These are phyloP conservation scores for Williopsis jadinii DNA, from an alignment of 1,139 yeast species.

Conservation along the genomic window DNA sequence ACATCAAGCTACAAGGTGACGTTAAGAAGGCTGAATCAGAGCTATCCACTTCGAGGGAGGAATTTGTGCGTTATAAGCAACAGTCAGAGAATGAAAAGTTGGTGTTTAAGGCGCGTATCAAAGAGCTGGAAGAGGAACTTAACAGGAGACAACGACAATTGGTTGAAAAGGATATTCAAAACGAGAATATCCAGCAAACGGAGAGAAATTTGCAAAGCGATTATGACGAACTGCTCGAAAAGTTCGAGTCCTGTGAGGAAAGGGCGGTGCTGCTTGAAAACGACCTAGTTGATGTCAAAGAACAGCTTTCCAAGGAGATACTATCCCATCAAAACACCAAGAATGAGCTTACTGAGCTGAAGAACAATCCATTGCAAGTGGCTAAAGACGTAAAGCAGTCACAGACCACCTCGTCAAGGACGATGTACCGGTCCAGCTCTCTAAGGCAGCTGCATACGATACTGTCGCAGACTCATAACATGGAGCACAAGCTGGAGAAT, in stretches of 20 bases:
- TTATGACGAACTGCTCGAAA: slow-evolving; percentile 19
- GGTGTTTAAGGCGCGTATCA: slow-evolving; percentile 10
- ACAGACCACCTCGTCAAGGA: neutral
- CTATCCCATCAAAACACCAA: slow-evolving; percentile 21
- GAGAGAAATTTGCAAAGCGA: slow-evolving; percentile 20
- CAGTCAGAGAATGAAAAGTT: slow-evolving; percentile 10
- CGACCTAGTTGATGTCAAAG: slow-evolving; percentile 18
- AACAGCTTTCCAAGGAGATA: slow-evolving; percentile 17
- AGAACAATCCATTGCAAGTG: slow-evolving; percentile 3
- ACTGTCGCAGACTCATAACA: slow-evolving; percentile 23
- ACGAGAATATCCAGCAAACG: slow-evolving; percentile 24
- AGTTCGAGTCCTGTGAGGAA: slow-evolving; percentile 18
- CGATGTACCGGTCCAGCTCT: slow-evolving; percentile 21
- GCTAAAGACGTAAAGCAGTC: neutral
- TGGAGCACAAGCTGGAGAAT: slow-evolving; percentile 22
- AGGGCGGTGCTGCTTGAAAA: slow-evolving; percentile 20
- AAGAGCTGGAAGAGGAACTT: slow-evolving; percentile 13
- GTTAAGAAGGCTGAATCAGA: slow-evolving; percentile 13
- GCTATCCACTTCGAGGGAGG: slow-evolving; percentile 10
- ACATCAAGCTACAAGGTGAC: slow-evolving; percentile 13
- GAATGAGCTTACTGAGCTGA: slow-evolving; percentile 15
- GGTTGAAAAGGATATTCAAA: slow-evolving; percentile 24
- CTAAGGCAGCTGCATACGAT: slow-evolving; percentile 23
- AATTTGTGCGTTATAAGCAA: slow-evolving; percentile 6
- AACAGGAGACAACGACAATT: slow-evolving; percentile 17